Evolutionary conservation across 371 early-diverging fungal species (phyloP).

Genomic region (Lichtheimia ornata): DNA sequence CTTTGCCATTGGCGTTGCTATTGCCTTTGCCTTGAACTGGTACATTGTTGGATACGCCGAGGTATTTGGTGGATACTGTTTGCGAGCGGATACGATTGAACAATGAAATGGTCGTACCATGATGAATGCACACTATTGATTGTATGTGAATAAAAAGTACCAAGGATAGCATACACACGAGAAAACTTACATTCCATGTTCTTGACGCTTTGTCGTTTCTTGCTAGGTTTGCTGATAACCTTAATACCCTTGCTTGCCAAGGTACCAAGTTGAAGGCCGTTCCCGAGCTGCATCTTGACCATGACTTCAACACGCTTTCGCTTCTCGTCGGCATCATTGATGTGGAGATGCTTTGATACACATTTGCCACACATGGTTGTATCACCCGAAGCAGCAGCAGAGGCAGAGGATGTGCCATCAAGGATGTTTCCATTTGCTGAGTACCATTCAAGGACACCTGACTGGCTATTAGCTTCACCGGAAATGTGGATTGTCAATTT

Average conservation of each 20-base stretch:
- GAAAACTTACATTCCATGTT: conserved; percentile 72
- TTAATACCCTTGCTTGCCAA: conserved; percentile 78
- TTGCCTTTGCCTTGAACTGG: conserved; percentile 7
- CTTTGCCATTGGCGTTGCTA: conserved; percentile 16
- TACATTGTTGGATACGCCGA: conserved; percentile 59
- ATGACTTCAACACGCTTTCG: conserved; percentile 75
- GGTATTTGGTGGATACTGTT: conserved; percentile 85
- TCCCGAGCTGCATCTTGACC: conserved; percentile 68
- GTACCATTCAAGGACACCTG: conserved; percentile 35
- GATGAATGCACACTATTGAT: conserved; percentile 75
- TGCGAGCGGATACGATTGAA: conserved; percentile 87
- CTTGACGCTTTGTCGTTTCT: conserved; percentile 82
- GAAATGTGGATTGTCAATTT: conserved; percentile 35
- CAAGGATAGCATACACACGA: neutral
- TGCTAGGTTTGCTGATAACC: conserved; percentile 87
- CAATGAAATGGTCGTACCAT: conserved; percentile 78
- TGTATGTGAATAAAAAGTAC: no score
- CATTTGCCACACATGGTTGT: conserved; percentile 63
- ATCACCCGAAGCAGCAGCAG: conserved; percentile 25
- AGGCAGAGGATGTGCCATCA: conserved; percentile 17
- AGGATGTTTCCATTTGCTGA: conserved; percentile 24
- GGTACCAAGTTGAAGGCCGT: conserved; percentile 63
- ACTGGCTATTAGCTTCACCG: conserved; percentile 33
- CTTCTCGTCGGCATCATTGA: conserved; percentile 84
- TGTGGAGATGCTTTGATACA: conserved; percentile 82